These are phyloP conservation scores for Penicillium frequentans DNA, from an alignment of 2,329 filamentous ascomycete genomes.

Conservation along the genomic window DNA sequence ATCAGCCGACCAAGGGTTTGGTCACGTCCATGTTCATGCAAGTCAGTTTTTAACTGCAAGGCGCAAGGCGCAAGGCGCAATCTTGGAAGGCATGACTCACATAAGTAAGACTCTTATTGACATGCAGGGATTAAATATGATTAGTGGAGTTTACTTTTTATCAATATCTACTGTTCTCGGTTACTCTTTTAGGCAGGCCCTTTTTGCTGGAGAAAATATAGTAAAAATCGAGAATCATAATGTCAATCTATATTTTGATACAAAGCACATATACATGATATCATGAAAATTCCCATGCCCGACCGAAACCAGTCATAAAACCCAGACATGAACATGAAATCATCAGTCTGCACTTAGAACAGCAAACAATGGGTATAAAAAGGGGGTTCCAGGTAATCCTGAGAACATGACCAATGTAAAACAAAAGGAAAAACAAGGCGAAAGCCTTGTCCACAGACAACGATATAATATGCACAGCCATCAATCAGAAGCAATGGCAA, in stretches of 20 bases:
- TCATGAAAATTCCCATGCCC: background rate
- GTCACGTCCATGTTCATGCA: background rate
- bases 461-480: background rate
- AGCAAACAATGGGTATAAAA: constrained; percentile 18
- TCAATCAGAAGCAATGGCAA: background rate
- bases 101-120: background rate
- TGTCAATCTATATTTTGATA: background rate
- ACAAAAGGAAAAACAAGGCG: background rate
- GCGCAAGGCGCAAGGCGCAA: background rate
- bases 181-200: background rate
- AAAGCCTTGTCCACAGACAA: background rate
- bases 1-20: constrained; percentile 18
- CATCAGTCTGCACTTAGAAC: constrained; percentile 8
- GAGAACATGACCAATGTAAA: background rate
- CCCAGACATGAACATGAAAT: constrained; percentile 14
- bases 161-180: background rate
- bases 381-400: background rate
- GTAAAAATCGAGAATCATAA: background rate
- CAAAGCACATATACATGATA: background rate
- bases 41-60: background rate
- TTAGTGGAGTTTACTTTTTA: background rate
- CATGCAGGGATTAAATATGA: background rate
- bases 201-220: background rate
- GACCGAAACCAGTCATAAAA: background rate
- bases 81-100: background rate